These are phyloP conservation scores for Berberis vulgaris DNA, from an alignment of 164 flowering plant species.

Conservation along the genomic window DNA sequence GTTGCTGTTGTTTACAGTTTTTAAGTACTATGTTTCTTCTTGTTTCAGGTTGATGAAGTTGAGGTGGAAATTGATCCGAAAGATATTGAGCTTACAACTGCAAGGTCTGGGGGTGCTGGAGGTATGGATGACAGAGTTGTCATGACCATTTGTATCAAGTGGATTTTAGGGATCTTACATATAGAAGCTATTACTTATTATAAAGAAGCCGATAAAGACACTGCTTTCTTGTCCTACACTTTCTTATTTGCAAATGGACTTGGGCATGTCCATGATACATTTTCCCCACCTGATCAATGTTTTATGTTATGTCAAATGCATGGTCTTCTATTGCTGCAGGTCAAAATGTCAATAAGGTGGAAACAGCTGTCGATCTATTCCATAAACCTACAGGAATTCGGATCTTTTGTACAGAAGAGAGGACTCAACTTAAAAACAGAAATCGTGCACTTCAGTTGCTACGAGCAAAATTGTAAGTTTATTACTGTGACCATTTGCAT, in stretches of 20 bases:
- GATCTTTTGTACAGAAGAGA: slow-evolving; percentile 96
- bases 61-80: slow-evolving; percentile 93
- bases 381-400: slow-evolving; percentile 98
- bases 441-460: slow-evolving; percentile 78
- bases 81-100: slow-evolving; percentile 92
- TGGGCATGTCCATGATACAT: background rate
- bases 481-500: slow-evolving; percentile 1
- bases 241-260: background rate
- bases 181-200: too few relatives aligned
- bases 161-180: too few relatives aligned
- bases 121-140: slow-evolving; percentile 34
- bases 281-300: background rate
- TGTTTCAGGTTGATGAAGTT: slow-evolving; percentile 82
- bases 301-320: slow-evolving; percentile 2
- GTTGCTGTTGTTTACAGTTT: too few relatives aligned
- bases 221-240: background rate
- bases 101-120: slow-evolving; percentile 99
- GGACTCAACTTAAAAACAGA: slow-evolving; percentile 77
- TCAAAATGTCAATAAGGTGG: slow-evolving; percentile 99
- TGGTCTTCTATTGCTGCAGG: slow-evolving; percentile 44
- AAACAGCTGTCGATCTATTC: slow-evolving; percentile 90
- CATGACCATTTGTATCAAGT: background rate
- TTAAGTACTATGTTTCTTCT: background rate
- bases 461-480: slow-evolving; percentile 87
- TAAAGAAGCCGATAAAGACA: background rate